phyloP scores from a whole-genome alignment of 192 early-diverging fungal species.

The Umbelopsis ramanniana region DNA sequence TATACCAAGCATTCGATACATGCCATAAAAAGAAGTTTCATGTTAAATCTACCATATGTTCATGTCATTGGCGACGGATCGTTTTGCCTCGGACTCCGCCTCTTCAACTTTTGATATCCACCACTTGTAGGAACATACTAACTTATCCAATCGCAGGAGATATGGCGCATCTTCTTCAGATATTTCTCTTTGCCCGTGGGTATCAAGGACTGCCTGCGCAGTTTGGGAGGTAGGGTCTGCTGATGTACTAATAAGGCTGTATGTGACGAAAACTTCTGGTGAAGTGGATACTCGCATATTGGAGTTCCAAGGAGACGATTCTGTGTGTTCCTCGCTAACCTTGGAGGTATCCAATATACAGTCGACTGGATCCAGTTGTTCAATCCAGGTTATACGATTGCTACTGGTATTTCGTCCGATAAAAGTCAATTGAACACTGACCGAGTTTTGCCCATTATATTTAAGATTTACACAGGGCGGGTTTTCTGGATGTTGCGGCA shows the following conservation, averaged over 20 bases:
- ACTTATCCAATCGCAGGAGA: background rate
- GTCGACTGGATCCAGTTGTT: background rate
- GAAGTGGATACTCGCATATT: background rate
- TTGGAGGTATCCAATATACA: background rate
- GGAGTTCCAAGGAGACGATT: background rate
- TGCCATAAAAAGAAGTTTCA: background rate
- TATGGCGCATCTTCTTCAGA: background rate
- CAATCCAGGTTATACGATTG: background rate
- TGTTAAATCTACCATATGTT: constrained; percentile 2
- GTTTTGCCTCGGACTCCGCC: background rate
- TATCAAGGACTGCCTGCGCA: background rate
- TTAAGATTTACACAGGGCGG: background rate
- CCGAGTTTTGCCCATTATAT: background rate
- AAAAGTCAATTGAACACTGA: background rate
- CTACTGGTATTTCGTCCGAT: background rate
- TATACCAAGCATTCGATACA: background rate
- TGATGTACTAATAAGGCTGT: background rate
- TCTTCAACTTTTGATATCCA: background rate
- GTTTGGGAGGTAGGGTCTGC: background rate
- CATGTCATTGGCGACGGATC: background rate
- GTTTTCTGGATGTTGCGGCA: background rate
- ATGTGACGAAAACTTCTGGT: background rate
- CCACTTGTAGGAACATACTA: background rate
- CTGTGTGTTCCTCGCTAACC: background rate
- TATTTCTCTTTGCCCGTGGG: background rate